Conservation (phyloP, 2,329 filamentous ascomycete species). For the Neonectria coccinea region DNA sequence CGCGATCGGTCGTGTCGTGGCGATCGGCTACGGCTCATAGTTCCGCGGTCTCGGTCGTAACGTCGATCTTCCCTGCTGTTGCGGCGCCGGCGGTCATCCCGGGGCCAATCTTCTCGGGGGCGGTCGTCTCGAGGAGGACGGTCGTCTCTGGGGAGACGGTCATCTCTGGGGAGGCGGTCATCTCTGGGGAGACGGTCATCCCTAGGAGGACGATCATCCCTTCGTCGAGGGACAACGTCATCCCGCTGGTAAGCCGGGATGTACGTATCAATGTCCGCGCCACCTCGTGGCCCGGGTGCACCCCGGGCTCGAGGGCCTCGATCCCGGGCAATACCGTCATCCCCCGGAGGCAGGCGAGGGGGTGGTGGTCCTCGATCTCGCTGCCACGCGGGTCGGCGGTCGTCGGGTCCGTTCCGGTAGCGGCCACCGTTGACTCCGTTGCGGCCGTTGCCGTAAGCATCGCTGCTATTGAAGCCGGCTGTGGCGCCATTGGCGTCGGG, state of each 20-base stretch:
- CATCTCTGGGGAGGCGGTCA: slow-evolving; percentile 41
- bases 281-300: slow-evolving; percentile 46
- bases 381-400: slow-evolving; percentile 66
- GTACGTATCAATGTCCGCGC: slow-evolving; percentile 61
- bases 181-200: slow-evolving; percentile 6
- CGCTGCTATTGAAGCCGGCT: slow-evolving; percentile 63
- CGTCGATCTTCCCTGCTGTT: slow-evolving; percentile 52
- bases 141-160: slow-evolving; percentile 13
- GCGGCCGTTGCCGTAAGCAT: slow-evolving; percentile 59
- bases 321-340: slow-evolving; percentile 56
- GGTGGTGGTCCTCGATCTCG: slow-evolving; percentile 65
- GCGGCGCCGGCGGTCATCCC: slow-evolving; percentile 48
- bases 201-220: slow-evolving; percentile 48
- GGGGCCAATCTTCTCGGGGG: slow-evolving; percentile 38
- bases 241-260: slow-evolving; percentile 60
- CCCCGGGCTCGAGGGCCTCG: slow-evolving; percentile 48
- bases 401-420: slow-evolving; percentile 57
- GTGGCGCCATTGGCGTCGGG: slow-evolving; percentile 61
- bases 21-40: slow-evolving; percentile 56
- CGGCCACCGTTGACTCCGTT: slow-evolving; percentile 63
- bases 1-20: slow-evolving; percentile 54
- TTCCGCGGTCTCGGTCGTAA: slow-evolving; percentile 56
- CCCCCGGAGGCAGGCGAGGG: slow-evolving; percentile 54
- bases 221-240: slow-evolving; percentile 48
- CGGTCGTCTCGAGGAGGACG: slow-evolving; percentile 18